A percentile compares a stretch with the other conserved stretches of the same genome.
Conservation (phyloP, 345 rosid species). For the Ceriops zippeliana region DNA sequence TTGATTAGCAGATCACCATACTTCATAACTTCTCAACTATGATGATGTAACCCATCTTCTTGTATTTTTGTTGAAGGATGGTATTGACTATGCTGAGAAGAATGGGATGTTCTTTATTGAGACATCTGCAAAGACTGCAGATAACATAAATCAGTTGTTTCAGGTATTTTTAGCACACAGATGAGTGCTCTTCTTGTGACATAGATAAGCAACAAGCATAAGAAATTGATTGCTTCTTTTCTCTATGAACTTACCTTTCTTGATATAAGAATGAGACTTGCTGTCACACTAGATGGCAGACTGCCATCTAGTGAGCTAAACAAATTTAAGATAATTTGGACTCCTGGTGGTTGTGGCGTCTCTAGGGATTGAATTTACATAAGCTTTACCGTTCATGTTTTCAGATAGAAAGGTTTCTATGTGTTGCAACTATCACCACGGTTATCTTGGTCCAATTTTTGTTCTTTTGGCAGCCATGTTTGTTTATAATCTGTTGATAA, state of each 20-base stretch:
- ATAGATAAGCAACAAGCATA: neutral
- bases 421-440: too few species aligned
- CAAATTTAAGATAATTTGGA: too few species aligned
- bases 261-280: too few species aligned
- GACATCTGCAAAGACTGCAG: slow-evolving; percentile 97
- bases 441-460: too few species aligned
- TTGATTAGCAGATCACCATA: neutral
- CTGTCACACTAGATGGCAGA: too few species aligned
- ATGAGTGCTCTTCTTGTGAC: slow-evolving; percentile 2
- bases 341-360: too few species aligned
- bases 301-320: too few species aligned
- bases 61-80: slow-evolving; percentile 52
- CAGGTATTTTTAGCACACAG: slow-evolving; percentile 45
- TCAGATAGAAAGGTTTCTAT: too few species aligned
- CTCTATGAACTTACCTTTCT: neutral
- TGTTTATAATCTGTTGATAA: too few species aligned
- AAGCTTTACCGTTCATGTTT: too few species aligned
- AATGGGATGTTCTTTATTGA: slow-evolving; percentile 97
- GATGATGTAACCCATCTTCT: slow-evolving; percentile 11
- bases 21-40: slow-evolving; percentile 10
- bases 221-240: neutral
- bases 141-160: slow-evolving; percentile 85
- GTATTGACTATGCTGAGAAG: slow-evolving; percentile 86
- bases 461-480: too few species aligned
- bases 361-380: too few species aligned